Conservation (phyloP, 73 alveolate genomes). For the Breviolum minutum region DNA sequence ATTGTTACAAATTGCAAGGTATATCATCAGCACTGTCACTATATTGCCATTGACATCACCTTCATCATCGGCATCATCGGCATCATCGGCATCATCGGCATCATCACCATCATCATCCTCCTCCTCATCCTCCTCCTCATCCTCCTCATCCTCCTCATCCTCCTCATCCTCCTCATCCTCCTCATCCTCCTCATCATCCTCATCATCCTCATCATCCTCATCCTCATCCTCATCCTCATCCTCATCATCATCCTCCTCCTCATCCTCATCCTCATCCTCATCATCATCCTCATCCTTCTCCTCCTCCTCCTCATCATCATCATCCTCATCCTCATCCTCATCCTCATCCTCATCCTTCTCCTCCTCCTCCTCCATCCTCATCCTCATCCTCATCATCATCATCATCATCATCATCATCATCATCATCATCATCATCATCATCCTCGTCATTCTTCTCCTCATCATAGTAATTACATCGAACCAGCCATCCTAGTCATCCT, state of each 20-base stretch:
- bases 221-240: not conserved
- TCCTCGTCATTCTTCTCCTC: not conserved
- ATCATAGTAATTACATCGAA: not conserved
- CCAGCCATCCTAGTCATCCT: not conserved
- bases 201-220: not conserved
- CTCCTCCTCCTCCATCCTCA: too few relatives aligned
- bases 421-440: constrained; percentile 3
- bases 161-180: not conserved
- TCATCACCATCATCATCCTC: not conserved
- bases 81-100: not conserved
- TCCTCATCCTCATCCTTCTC: not conserved
- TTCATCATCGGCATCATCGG: too few relatives aligned
- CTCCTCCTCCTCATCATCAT: not conserved
- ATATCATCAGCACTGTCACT: too few relatives aligned
- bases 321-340: too few relatives aligned
- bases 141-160: not conserved
- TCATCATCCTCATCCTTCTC: not conserved
- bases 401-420: not conserved
- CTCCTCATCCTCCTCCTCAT: not conserved
- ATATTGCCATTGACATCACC: too few relatives aligned
- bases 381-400: not conserved
- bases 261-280: not conserved
- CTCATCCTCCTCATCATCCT: too few relatives aligned
- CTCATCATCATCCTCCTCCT: not conserved
- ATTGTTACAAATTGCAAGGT: too few relatives aligned